Evolutionary conservation across 176 grass and related monocot species (phyloP).

Genomic region (Bothriochloa decipiens): DNA sequence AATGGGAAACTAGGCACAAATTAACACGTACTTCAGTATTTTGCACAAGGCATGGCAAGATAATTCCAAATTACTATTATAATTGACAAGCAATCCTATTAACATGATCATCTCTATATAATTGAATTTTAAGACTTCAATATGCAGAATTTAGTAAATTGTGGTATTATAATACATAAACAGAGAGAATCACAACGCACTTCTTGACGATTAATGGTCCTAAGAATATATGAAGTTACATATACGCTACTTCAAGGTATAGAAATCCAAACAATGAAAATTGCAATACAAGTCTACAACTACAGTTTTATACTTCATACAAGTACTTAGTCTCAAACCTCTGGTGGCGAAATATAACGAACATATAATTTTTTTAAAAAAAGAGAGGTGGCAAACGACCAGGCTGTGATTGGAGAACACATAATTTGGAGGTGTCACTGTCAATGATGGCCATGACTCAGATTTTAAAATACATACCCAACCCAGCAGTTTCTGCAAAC

Average conservation of each 20-base stretch:
- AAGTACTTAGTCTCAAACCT: constrained; percentile 6
- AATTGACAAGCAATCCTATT: background rate
- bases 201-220: background rate
- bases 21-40: constrained; percentile 6
- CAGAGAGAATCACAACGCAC: constrained; percentile 8
- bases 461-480: constrained; percentile 63
- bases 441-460: constrained; percentile 23
- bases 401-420: constrained; percentile 17
- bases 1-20: constrained; percentile 11
- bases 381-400: background rate
- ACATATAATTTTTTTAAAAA: background rate
- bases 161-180: background rate
- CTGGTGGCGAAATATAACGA: constrained; percentile 17
- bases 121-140: background rate
- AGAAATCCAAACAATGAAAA: background rate
- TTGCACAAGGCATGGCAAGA: background rate
- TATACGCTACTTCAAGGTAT: background rate
- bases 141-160: constrained; percentile 27
- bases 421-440: constrained; percentile 9
- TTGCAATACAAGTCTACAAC: background rate
- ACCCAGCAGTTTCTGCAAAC: constrained; percentile 99
- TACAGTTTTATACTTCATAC: constrained; percentile 15
- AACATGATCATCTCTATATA: constrained; percentile 13
- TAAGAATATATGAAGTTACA: constrained; percentile 14
- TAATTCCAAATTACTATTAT: constrained; percentile 31